Evolutionary conservation across 179 eudicot genomes (phyloP).

Genomic region (Silene noctiflora): DNA sequence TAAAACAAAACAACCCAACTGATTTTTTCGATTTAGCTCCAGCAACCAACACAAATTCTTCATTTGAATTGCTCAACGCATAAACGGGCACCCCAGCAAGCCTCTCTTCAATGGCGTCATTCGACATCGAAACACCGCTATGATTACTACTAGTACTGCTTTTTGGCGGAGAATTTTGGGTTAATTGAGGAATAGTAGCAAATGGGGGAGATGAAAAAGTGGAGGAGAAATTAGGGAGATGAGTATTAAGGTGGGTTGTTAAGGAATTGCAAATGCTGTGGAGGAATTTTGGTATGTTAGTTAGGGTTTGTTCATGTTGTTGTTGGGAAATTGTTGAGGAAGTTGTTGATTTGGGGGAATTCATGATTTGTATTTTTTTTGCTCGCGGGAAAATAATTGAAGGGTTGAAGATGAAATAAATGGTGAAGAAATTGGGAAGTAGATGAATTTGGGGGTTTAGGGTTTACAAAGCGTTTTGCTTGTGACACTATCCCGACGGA

Average conservation of each 20-base stretch:
- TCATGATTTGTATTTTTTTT: slow-evolving; percentile 9
- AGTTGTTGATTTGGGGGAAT: slow-evolving; percentile 22
- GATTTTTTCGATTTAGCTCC: slow-evolving; percentile 40
- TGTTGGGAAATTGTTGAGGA: slow-evolving; percentile 14
- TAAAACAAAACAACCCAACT: slow-evolving; percentile 72
- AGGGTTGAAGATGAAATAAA: not conserved
- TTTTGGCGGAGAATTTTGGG: slow-evolving; percentile 16
- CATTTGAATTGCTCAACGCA: slow-evolving; percentile 55
- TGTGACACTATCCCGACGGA: too few relatives aligned
- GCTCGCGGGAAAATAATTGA: not conserved
- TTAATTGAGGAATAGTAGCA: slow-evolving; percentile 35
- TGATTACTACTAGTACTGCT: not conserved
- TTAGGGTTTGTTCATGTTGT: slow-evolving; percentile 36
- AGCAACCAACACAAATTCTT: slow-evolving; percentile 74
- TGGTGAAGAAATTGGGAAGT: too few relatives aligned
- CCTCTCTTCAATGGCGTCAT: slow-evolving; percentile 64
- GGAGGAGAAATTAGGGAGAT: slow-evolving; percentile 29
- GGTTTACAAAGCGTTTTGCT: not conserved
- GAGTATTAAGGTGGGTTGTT: slow-evolving; percentile 36
- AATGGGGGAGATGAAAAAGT: slow-evolving; percentile 30
- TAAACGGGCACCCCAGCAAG: slow-evolving; percentile 76
- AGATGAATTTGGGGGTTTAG: not conserved
- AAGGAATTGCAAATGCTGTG: slow-evolving; percentile 38
- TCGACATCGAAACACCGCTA: slow-evolving; percentile 28
- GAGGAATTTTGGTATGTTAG: slow-evolving; percentile 27